Evolutionary conservation across 192 early-diverging fungal species (phyloP), one percentile per base, ranked within the genome.

Genomic region (Coemansia sp.): DNA sequence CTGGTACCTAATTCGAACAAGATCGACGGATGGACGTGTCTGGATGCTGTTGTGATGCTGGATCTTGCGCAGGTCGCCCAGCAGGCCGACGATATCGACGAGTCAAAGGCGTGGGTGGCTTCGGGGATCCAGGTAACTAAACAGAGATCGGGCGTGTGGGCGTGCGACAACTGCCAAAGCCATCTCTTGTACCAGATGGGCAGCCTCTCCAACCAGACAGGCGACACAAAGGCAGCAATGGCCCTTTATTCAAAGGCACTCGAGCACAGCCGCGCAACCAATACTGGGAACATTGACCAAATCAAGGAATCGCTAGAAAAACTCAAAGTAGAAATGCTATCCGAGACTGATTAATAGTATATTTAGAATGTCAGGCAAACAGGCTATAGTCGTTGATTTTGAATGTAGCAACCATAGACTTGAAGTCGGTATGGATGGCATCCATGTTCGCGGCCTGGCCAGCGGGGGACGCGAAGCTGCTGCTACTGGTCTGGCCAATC

Each of bases 11-110:
- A 57, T 23, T 13, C 18, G 33, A 20, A 29, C 16, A 28, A n/a
- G 12, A 61, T 61, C 2, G 71, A 67, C 20, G 26, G 33, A 30
- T 79, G 77, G 77, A 74, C 77, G 34, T 79, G 77, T 49, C 56
- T 79, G 64, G 77, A 79, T 12, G 77, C 77, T 37, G 59, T 79
- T 0, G 71, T 79, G 40, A 79, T 79, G 77, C 58, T 74, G 33
- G 68, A 79, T 56, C 48, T 79, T 42, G 71, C 77, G 8, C 77
- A 79, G 65, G 62, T 79, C 0, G 39, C 58, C 5, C 58, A 37
- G 30, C 20, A 43, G 61, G 23, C 25, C 1, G 64, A 57, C 16
- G 40, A 43, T 23, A 18, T n/a, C 5, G 51, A 42, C 8, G 53
- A 70, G n/a, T 58, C 77, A 5, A 39, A 23, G 16, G 34, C 53